Evolutionary conservation across 2,329 filamentous ascomycete genomes (phyloP).

Genomic region (Botryotinia calthae): DNA sequence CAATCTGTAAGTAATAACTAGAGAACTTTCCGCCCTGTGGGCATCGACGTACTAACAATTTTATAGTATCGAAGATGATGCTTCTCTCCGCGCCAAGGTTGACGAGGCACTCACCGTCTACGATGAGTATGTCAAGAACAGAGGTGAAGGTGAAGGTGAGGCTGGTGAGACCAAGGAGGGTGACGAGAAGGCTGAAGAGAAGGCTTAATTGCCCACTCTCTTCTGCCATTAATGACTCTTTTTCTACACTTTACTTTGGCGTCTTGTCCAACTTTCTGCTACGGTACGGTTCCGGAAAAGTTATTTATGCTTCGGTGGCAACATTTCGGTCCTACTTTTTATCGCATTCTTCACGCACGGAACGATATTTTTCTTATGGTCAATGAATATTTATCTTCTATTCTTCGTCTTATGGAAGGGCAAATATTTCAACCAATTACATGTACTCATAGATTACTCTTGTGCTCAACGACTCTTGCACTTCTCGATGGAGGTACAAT

Average conservation of each 20-base stretch:
- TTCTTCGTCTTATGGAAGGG: slow-evolving; percentile 24
- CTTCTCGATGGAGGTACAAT: slow-evolving; percentile 12
- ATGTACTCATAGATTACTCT: slow-evolving; percentile 37
- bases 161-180: slow-evolving; percentile 46
- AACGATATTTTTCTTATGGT: slow-evolving; percentile 21
- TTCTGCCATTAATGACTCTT: slow-evolving; percentile 28
- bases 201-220: slow-evolving; percentile 46
- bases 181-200: slow-evolving; percentile 49
- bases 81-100: slow-evolving; percentile 89
- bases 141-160: slow-evolving; percentile 40
- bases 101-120: slow-evolving; percentile 96
- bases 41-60: slow-evolving; percentile 34
- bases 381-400: slow-evolving; percentile 28
- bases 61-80: slow-evolving; percentile 79
- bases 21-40: not conserved
- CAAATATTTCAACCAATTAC: slow-evolving; percentile 27
- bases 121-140: slow-evolving; percentile 91
- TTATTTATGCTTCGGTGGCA: slow-evolving; percentile 34
- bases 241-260: slow-evolving; percentile 31
- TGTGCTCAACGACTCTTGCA: slow-evolving; percentile 22
- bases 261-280: slow-evolving; percentile 36
- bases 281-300: slow-evolving; percentile 37
- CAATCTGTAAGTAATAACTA: slow-evolving; percentile 73
- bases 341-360: slow-evolving; percentile 23
- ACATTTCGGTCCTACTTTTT: slow-evolving; percentile 28